Evolutionary conservation across 306 rosid genomes (phyloP).

Genomic region (Lotus japonicus): DNA sequence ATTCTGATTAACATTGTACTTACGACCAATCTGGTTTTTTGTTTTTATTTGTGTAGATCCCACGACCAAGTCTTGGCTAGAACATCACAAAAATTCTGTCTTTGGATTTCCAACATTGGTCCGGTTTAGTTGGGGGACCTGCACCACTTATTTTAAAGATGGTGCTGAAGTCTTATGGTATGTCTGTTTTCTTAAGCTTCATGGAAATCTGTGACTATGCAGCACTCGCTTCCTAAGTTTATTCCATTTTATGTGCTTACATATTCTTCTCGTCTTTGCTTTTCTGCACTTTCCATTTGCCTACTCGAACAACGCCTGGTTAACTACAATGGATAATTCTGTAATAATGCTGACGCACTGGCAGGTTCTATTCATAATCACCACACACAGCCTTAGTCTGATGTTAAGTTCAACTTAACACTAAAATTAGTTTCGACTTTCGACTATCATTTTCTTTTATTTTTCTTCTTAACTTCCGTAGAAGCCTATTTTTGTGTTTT

Average conservation of each 20-base stretch:
- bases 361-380: not conserved
- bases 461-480: not conserved
- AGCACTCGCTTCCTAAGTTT: not conserved
- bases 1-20: not conserved
- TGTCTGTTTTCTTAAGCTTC: constrained; percentile 25
- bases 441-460: not conserved
- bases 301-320: not conserved
- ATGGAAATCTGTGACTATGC: constrained; percentile 7
- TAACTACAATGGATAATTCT: not conserved
- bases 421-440: not conserved
- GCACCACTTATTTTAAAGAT: constrained; percentile 68
- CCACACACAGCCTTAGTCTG: not conserved
- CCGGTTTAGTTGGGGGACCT: constrained; percentile 97
- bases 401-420: not conserved
- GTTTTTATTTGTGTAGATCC: constrained; percentile 57
- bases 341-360: not conserved
- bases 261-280: not conserved
- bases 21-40: constrained; percentile 14
- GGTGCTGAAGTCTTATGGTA: constrained; percentile 74
- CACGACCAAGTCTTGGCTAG: constrained; percentile 75
- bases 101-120: constrained; percentile 94
- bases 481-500: not conserved
- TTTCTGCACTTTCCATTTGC: not conserved
- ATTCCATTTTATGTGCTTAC: not conserved
- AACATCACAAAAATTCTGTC: constrained; percentile 62